phyloP scores from a whole-genome alignment of 768 basidiomycete species.

The Cantharellus anzutake region DNA sequence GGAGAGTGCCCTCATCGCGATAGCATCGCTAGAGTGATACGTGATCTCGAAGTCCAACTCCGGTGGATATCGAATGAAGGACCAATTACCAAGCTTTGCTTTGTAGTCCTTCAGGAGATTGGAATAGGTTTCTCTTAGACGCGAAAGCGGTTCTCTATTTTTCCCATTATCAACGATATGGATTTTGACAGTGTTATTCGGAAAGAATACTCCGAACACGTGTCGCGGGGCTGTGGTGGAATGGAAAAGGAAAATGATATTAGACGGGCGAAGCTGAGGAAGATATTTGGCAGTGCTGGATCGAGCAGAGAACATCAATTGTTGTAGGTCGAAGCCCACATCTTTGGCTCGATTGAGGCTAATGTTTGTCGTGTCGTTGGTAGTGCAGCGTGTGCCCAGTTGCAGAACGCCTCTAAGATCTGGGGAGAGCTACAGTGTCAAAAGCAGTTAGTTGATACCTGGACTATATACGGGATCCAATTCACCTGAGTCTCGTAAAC shows the following conservation, averaged over 20 bases:
- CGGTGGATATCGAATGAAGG: constrained; percentile 44
- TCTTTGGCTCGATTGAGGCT: constrained; percentile 72
- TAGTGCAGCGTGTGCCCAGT: constrained; percentile 65
- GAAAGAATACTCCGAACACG: constrained; percentile 75
- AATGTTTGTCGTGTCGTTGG: constrained; percentile 36
- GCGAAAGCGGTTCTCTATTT: constrained; percentile 64
- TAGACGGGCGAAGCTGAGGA: constrained; percentile 23
- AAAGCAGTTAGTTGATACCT: neutral
- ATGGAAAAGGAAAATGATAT: constrained; percentile 81
- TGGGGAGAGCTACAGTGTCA: constrained; percentile 46
- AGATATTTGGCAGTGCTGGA: constrained; percentile 37
- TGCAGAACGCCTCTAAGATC: constrained; percentile 61
- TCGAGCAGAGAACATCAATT: constrained; percentile 45
- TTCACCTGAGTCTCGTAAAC: constrained; percentile 83
- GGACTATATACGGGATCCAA: neutral
- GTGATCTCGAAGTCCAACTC: constrained; percentile 25
- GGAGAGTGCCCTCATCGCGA: constrained; percentile 72
- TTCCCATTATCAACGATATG: constrained; percentile 83
- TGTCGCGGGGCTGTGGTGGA: constrained; percentile 59
- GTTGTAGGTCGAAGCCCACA: constrained; percentile 61
- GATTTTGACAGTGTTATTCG: constrained; percentile 46
- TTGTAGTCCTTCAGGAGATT: constrained; percentile 38
- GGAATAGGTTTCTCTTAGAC: constrained; percentile 53
- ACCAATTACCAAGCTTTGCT: constrained; percentile 20
- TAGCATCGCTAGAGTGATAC: constrained; percentile 61